Percentiles rank a stretch among this genome's conserved stretches.
phyloP scores from a whole-genome alignment of 371 early-diverging fungal species.

The Mucor irregularis region DNA sequence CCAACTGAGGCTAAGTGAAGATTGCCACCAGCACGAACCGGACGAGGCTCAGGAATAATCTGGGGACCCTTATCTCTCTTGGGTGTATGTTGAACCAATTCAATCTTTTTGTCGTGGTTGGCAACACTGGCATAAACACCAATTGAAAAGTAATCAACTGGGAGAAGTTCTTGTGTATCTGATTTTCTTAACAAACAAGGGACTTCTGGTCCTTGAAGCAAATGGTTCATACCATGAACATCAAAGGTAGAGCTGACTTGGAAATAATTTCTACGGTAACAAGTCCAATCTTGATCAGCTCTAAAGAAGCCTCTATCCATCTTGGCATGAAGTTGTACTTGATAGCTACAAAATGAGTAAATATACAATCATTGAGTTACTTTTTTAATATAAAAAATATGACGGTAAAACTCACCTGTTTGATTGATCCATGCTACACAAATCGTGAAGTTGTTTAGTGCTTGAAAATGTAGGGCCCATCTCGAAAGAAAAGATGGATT shows the following conservation, averaged over 20 bases:
- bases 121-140: constrained; percentile 62
- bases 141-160: constrained; percentile 53
- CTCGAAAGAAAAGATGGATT: constrained; percentile 38
- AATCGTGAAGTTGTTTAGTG: constrained; percentile 53
- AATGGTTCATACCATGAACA: constrained; percentile 40
- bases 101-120: constrained; percentile 60
- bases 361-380: too few species aligned
- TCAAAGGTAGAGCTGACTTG: constrained; percentile 73
- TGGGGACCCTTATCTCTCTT: constrained; percentile 91
- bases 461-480: constrained; percentile 39
- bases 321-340: constrained; percentile 53
- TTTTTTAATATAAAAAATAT: too few species aligned
- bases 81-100: constrained; percentile 85
- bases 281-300: constrained; percentile 79
- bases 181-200: constrained; percentile 48
- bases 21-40: constrained; percentile 55
- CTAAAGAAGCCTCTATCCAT: constrained; percentile 75
- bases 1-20: constrained; percentile 36
- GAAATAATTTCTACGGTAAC: constrained; percentile 88
- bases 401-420: constrained; percentile 39
- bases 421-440: constrained; percentile 54
- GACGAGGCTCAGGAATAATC: constrained; percentile 60
- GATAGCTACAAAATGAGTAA: constrained; percentile 21
- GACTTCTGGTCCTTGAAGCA: constrained; percentile 35
- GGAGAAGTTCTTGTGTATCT: constrained; percentile 17